Conservation (phyloP, 2,329 filamentous ascomycete genomes). For the Sclerotinia spermophila region DNA sequence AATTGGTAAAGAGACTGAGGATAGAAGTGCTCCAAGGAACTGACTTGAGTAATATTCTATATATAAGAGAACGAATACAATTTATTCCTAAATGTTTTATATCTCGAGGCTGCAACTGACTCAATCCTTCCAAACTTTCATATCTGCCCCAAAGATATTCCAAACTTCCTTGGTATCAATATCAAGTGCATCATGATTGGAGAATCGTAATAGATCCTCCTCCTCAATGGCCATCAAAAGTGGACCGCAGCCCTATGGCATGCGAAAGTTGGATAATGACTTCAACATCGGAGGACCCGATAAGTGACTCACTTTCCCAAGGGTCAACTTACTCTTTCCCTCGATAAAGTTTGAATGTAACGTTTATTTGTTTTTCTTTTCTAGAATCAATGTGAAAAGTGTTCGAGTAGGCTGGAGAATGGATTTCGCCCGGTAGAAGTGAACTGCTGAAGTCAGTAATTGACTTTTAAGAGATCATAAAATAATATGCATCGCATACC, state of each 20-base stretch:
- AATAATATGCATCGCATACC: background rate
- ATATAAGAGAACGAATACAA: background rate
- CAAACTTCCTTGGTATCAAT: background rate
- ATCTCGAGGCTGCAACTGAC: too few species aligned
- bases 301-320: background rate
- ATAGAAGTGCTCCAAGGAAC: background rate
- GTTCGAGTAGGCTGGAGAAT: background rate
- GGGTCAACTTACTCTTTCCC: background rate
- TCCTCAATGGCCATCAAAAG: background rate
- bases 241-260: background rate
- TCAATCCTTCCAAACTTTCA: background rate
- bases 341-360: background rate
- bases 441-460: background rate
- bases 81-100: background rate
- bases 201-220: background rate
- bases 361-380: background rate
- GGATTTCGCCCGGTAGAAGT: background rate
- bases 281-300: background rate
- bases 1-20: background rate
- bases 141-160: background rate
- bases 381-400: background rate
- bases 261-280: background rate
- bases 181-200: background rate
- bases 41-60: background rate
- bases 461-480: background rate